Conservation (phyloP, 257 asterid genomes). For the Lantana camara region DNA sequence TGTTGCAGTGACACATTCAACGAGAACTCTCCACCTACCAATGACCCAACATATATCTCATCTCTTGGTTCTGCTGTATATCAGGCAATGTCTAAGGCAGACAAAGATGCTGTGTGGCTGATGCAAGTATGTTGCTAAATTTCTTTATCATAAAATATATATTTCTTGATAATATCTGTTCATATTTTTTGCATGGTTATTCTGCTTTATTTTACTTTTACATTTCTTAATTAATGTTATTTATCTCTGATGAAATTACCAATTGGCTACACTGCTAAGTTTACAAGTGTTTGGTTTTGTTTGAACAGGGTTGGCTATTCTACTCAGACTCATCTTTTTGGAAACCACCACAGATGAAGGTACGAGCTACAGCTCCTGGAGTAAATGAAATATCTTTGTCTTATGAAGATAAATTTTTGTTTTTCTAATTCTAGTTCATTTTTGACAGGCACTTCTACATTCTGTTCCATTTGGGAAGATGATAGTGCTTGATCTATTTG, state of each 20-base stretch:
- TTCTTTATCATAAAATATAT: not conserved
- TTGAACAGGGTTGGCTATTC: constrained; percentile 98
- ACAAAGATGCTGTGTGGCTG: constrained; percentile 93
- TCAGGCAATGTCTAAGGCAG: constrained; percentile 81
- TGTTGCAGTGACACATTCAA: constrained; percentile 91
- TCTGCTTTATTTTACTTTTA: not conserved
- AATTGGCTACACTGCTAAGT: constrained; percentile 12
- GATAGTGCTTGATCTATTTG: constrained; percentile 98
- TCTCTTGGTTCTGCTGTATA: constrained; percentile 92
- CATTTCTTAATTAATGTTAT: not conserved
- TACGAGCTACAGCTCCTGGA: constrained; percentile 32
- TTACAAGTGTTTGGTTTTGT: constrained; percentile 27
- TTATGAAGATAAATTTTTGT: constrained; percentile 2
- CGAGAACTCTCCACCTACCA: constrained; percentile 92
- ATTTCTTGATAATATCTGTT: constrained; percentile 4
- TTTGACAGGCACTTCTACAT: constrained; percentile 90
- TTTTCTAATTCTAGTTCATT: constrained; percentile 24
- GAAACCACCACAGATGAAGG: constrained; percentile 99
- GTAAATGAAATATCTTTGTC: constrained; percentile 13
- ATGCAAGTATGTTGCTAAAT: constrained; percentile 77
- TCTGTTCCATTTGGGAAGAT: constrained; percentile 98
- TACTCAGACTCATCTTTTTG: constrained; percentile 88
- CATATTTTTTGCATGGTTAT: not conserved
- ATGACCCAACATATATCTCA: constrained; percentile 76
- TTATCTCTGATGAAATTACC: constrained; percentile 9